A percentile compares a stretch with the other conserved stretches of the same genome.
These are phyloP conservation scores for Corynascus novoguineensis DNA, from an alignment of 495 filamentous ascomycete species.

Conservation along the genomic window DNA sequence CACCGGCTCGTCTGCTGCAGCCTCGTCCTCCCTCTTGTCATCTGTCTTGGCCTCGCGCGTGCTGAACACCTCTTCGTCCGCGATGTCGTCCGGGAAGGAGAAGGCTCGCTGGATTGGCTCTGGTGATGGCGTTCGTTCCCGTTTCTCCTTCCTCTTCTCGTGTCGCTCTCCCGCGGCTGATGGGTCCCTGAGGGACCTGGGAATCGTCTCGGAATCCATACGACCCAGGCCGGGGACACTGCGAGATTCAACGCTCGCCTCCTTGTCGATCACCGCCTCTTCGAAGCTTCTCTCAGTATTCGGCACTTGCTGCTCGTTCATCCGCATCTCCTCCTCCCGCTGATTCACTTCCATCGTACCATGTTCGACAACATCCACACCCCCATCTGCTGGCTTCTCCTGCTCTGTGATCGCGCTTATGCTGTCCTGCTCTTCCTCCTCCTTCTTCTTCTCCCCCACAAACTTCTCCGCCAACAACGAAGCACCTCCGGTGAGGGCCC, in stretches of 20 bases:
- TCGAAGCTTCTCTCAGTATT: neutral
- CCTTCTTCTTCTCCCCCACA: conserved; percentile 16
- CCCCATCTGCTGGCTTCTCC: neutral
- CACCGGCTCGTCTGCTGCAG: conserved; percentile 2
- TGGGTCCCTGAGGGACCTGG: conserved; percentile 23
- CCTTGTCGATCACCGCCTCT: neutral
- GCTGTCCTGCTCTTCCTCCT: neutral
- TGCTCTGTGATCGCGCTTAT: neutral
- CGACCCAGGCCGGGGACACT: conserved; percentile 20
- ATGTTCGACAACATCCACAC: neutral
- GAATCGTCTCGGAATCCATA: conserved; percentile 34
- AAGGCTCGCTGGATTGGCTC: conserved; percentile 27
- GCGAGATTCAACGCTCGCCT: neutral
- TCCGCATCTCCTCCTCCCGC: neutral
- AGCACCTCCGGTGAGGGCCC: conserved; percentile 27
- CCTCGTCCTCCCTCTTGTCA: neutral
- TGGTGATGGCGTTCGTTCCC: conserved; percentile 23
- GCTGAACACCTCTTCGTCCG: conserved; percentile 32
- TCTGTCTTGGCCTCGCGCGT: conserved; percentile 17
- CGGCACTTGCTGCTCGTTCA: neutral
- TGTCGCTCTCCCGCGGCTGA: neutral
- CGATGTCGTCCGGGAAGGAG: conserved; percentile 36
- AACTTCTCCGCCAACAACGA: conserved; percentile 26
- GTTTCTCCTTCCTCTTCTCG: conserved; percentile 15
- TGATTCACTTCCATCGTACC: neutral